phyloP scores from a whole-genome alignment of 2,329 filamentous ascomycete genomes.

The Xylaria sp. region DNA sequence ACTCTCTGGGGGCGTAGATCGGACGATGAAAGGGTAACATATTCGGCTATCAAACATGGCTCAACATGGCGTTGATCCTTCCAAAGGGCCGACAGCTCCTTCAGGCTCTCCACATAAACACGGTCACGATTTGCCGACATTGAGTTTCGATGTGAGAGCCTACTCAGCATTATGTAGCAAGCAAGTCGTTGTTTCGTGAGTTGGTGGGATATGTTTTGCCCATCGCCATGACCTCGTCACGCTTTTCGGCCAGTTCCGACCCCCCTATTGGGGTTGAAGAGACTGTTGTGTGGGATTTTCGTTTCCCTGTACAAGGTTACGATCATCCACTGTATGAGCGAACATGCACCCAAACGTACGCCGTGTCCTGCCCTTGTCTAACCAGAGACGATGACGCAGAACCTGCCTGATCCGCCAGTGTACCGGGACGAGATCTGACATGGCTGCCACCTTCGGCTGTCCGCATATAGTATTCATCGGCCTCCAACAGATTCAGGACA shows the following conservation, averaged over 20 bases:
- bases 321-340: background rate
- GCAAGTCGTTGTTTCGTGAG: slow-evolving; percentile 9
- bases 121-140: slow-evolving; percentile 23
- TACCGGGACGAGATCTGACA: slow-evolving; percentile 46
- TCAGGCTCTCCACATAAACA: slow-evolving; percentile 5
- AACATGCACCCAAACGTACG: slow-evolving; percentile 5
- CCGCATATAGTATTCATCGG: slow-evolving; percentile 35
- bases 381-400: slow-evolving; percentile 27
- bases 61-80: slow-evolving; percentile 35
- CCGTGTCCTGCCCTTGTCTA: slow-evolving; percentile 1
- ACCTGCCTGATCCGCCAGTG: slow-evolving; percentile 27
- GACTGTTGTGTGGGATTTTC: slow-evolving; percentile 3
- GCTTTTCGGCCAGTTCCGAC: slow-evolving; percentile 13
- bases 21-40: slow-evolving; percentile 35
- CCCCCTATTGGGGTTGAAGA: slow-evolving; percentile 3
- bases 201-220: slow-evolving; percentile 10
- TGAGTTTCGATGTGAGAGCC: slow-evolving; percentile 12
- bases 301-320: slow-evolving; percentile 2
- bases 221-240: slow-evolving; percentile 4
- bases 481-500: slow-evolving; percentile 25
- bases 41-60: slow-evolving; percentile 35
- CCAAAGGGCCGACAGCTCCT: slow-evolving; percentile 21
- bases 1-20: slow-evolving; percentile 30
- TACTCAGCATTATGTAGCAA: background rate
- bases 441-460: slow-evolving; percentile 43